Evolutionary conservation across 2,329 filamentous ascomycete genomes (phyloP), one percentile per base, ranked within the genome.

Genomic region (Elsinoe arachidis): DNA sequence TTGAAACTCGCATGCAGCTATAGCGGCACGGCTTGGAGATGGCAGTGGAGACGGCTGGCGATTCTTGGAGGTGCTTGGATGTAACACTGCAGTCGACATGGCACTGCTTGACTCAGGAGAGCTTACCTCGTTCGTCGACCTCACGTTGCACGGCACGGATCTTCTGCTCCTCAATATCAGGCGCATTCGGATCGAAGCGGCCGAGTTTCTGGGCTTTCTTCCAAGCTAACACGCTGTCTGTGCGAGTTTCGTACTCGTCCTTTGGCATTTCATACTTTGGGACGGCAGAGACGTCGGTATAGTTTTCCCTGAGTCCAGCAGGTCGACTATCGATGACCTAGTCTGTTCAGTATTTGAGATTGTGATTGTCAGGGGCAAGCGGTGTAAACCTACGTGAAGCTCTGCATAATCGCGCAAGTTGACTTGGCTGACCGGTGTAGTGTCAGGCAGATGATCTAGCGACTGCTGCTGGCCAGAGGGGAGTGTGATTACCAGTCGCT

Each of bases 151-250:
- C 79, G 38, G 85, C 84, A 14, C 81, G 79, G 58, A 87, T 76
- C 69, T 88, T 88, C 61, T 88, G 81, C 68, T 88, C 79, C 69
- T 90, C 85, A 19, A 87, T 81, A 60, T 78, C 82, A 15, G 87
- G 84, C 6, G 90, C 89, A 64, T 86, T 79, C 11, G 93, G 93
- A 69, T 97, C 90, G 73, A 99, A 99, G 35, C 93, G 88, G 53
- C 93, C 93, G n/a, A 97, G 82, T 70, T 95, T 91, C 72, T 96
- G 85, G n/a, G 84, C 77, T 74, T 88, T 92, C 75, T 99, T 99
- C 90, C 90, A 97, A 5, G 91, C 88, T 21, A 96, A 81, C 12
- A 99, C 93, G 2, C 87, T 92, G 73, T 96, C 89, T 43, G 84
- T 78, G 68, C 91, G 90, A 67, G 84, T 83, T 69, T 90, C 90